Conservation (phyloP, 2,329 filamentous ascomycete genomes). For the Hypoxylon sp. region DNA sequence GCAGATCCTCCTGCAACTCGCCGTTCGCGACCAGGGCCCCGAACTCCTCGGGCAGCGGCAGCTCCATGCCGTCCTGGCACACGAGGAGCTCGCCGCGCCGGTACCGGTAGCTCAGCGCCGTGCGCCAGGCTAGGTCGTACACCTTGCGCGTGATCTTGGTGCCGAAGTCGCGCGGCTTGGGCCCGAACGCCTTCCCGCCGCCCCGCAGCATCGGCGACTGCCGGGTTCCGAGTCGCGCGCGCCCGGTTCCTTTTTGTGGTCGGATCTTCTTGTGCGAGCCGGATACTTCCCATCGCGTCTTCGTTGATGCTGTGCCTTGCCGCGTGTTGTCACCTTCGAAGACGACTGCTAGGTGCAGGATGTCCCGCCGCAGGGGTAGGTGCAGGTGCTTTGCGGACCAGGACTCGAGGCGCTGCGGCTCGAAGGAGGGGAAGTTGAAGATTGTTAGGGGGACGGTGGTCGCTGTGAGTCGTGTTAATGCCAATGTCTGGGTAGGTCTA, state of each 20-base stretch:
- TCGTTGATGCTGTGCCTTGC: constrained; percentile 86
- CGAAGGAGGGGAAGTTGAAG: constrained; percentile 90
- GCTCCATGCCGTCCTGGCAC: constrained; percentile 82
- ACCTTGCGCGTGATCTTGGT: constrained; percentile 88
- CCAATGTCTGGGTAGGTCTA: constrained; percentile 16
- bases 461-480: constrained; percentile 56
- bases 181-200: constrained; percentile 92
- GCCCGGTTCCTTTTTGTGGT: constrained; percentile 88
- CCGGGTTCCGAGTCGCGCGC: constrained; percentile 82
- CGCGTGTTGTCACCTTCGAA: constrained; percentile 93
- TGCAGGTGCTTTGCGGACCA: constrained; percentile 88
- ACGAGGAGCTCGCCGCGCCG: constrained; percentile 88
- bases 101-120: constrained; percentile 92
- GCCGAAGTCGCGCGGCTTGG: constrained; percentile 90
- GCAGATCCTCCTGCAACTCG: constrained; percentile 63
- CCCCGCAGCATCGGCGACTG: constrained; percentile 87
- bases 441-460: constrained; percentile 84
- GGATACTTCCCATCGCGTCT: constrained; percentile 85
- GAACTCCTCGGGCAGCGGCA: constrained; percentile 70
- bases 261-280: constrained; percentile 87
- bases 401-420: constrained; percentile 82
- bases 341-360: constrained; percentile 91
- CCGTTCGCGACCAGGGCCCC: constrained; percentile 57
- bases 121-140: constrained; percentile 96
- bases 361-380: constrained; percentile 89